A percentile compares a stretch with the other conserved stretches of the same genome.
These are phyloP conservation scores for Scedosporium dehoogii DNA, from an alignment of 2,329 filamentous ascomycete genomes.

Conservation along the genomic window DNA sequence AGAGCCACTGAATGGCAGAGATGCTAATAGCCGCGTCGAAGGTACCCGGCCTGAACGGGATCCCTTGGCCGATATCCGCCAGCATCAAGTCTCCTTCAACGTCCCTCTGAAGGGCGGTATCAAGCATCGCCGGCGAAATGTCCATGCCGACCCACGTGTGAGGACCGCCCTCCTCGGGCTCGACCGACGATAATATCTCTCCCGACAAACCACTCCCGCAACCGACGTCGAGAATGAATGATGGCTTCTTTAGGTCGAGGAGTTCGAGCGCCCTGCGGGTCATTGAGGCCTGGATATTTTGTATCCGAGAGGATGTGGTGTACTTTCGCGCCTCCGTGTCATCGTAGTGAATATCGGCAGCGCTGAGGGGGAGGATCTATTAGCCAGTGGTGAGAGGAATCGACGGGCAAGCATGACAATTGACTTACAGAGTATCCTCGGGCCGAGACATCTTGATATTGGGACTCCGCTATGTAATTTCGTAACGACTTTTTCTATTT, in stretches of 20 bases:
- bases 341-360: constrained; percentile 96
- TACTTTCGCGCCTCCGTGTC: constrained; percentile 94
- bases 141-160: constrained; percentile 99
- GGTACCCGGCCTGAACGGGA: constrained; percentile 82
- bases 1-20: constrained; percentile 95
- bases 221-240: constrained; percentile 89
- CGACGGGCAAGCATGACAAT: not conserved
- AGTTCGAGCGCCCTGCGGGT: constrained; percentile 87
- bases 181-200: constrained; percentile 74
- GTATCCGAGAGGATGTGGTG: constrained; percentile 90
- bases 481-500: not conserved
- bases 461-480: not conserved
- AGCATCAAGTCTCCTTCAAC: constrained; percentile 91
- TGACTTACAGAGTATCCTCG: constrained; percentile 76
- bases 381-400: constrained; percentile 12
- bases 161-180: constrained; percentile 63
- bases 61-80: constrained; percentile 88
- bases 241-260: constrained; percentile 68
- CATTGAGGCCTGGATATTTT: constrained; percentile 92
- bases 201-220: constrained; percentile 92
- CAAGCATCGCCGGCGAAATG: constrained; percentile 91
- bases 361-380: constrained; percentile 39
- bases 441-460: constrained; percentile 75
- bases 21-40: constrained; percentile 96
- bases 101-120: constrained; percentile 81